Evolutionary conservation across 495 filamentous ascomycete species (phyloP).

Genomic region (Glutinoglossum americanum): DNA sequence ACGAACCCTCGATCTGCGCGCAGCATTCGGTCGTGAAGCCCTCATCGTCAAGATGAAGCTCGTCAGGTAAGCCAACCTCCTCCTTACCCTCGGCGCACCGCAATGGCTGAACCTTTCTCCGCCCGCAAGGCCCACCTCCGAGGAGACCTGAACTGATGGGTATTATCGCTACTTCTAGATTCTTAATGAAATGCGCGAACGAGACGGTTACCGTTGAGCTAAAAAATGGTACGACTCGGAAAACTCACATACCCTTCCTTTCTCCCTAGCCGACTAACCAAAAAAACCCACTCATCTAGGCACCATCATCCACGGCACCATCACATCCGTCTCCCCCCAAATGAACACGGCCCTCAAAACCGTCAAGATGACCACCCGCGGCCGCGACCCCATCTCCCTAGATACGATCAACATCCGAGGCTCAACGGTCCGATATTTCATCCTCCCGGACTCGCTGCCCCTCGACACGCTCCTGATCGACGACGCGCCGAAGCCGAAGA

Average conservation of each 20-base stretch:
- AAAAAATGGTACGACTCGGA: conserved; percentile 56
- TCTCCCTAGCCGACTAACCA: background rate
- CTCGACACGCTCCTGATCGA: conserved; percentile 89
- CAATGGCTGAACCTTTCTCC: background rate
- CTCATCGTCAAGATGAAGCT: conserved; percentile 6
- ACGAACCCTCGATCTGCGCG: background rate
- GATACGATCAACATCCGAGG: conserved; percentile 96
- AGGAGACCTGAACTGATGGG: background rate
- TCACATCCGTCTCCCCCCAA: conserved; percentile 79
- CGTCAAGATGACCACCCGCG: conserved; percentile 82
- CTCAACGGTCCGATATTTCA: conserved; percentile 79
- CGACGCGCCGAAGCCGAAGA: conserved; percentile 94
- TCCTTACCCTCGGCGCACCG: background rate
- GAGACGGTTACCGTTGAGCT: conserved; percentile 95
- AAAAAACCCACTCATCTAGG: conserved; percentile 25
- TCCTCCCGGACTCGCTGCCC: conserved; percentile 83
- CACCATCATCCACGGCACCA: conserved; percentile 87
- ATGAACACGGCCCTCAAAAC: conserved; percentile 92
- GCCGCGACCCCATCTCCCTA: conserved; percentile 63
- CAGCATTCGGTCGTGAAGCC: background rate
- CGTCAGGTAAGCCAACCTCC: conserved; percentile 5
- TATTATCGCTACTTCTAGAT: conserved; percentile 29
- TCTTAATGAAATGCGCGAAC: conserved; percentile 96
- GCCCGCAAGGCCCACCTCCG: background rate
- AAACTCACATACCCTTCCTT: background rate